Evolutionary conservation across 495 filamentous ascomycete species (phyloP).

Genomic region (Pseudevernia furfuracea): DNA sequence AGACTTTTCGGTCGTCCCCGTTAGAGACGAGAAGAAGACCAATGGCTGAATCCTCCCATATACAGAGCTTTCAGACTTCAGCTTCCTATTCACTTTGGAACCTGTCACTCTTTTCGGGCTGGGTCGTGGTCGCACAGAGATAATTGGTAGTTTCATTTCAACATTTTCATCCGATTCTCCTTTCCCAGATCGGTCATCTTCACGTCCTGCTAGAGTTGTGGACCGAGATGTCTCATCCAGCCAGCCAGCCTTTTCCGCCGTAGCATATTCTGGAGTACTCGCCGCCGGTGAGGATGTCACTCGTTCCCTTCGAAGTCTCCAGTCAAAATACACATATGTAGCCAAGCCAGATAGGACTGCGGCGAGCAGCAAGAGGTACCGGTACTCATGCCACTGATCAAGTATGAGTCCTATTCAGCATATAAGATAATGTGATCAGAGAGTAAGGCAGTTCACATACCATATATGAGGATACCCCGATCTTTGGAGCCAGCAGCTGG

Average conservation of each 20-base stretch:
- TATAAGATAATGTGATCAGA: neutral
- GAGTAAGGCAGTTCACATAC: neutral
- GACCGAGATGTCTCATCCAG: slow-evolving; percentile 1
- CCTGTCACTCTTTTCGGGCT: slow-evolving; percentile 35
- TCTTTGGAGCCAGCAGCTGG: slow-evolving; percentile 6
- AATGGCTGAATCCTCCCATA: slow-evolving; percentile 57
- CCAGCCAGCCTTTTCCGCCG: slow-evolving; percentile 1
- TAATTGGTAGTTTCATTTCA: neutral
- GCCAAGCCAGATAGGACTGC: slow-evolving; percentile 2
- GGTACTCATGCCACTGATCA: slow-evolving; percentile 20
- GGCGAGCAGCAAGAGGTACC: slow-evolving; percentile 13
- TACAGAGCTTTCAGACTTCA: slow-evolving; percentile 19
- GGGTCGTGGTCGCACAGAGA: neutral
- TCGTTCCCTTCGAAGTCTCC: neutral
- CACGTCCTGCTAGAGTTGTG: neutral
- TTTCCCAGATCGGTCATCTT: neutral
- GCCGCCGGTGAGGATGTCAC: neutral
- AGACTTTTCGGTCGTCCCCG: slow-evolving; percentile 65
- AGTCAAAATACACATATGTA: slow-evolving; percentile 2
- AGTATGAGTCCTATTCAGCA: slow-evolving; percentile 1
- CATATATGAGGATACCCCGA: neutral
- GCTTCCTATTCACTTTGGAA: slow-evolving; percentile 20
- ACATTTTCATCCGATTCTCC: neutral
- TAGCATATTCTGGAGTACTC: neutral
- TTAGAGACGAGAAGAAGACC: slow-evolving; percentile 83